Conservation (phyloP, 108 stramenopile species). For the Stephanodiscus minutulus region DNA sequence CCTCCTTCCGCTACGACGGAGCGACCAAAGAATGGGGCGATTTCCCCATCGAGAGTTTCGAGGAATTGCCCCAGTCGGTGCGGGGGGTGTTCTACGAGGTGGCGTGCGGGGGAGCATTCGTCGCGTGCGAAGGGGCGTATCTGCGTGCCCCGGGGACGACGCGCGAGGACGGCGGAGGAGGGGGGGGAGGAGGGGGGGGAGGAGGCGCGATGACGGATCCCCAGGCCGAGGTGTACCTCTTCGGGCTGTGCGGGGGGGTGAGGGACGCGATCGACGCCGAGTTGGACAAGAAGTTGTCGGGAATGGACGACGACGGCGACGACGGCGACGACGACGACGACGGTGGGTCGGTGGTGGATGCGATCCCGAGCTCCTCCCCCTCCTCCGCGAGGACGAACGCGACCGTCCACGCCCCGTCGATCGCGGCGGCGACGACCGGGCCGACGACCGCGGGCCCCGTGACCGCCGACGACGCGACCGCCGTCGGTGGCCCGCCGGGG, state of each 20-base stretch:
- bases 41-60: not conserved
- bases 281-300: not conserved
- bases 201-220: too few relatives aligned
- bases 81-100: constrained; percentile 7
- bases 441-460: too few relatives aligned
- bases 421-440: too few relatives aligned
- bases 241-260: constrained; percentile 24
- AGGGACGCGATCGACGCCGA: constrained; percentile 20
- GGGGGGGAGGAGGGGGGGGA: too few relatives aligned
- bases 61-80: not conserved
- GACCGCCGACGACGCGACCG: too few relatives aligned
- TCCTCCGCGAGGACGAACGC: too few relatives aligned
- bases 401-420: too few relatives aligned
- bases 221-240: constrained; percentile 29
- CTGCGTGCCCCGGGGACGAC: constrained; percentile 24
- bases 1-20: not conserved
- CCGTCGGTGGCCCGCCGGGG: too few relatives aligned
- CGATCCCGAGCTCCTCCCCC: too few relatives aligned
- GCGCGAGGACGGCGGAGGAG: too few relatives aligned
- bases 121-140: constrained; percentile 27
- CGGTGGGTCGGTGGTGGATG: too few relatives aligned
- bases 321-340: too few relatives aligned
- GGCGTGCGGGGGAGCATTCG: constrained; percentile 33
- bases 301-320: not conserved
- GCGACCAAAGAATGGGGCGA: not conserved